Conservation (phyloP, 148 eudicot species). For the Suaeda aralocaspica region DNA sequence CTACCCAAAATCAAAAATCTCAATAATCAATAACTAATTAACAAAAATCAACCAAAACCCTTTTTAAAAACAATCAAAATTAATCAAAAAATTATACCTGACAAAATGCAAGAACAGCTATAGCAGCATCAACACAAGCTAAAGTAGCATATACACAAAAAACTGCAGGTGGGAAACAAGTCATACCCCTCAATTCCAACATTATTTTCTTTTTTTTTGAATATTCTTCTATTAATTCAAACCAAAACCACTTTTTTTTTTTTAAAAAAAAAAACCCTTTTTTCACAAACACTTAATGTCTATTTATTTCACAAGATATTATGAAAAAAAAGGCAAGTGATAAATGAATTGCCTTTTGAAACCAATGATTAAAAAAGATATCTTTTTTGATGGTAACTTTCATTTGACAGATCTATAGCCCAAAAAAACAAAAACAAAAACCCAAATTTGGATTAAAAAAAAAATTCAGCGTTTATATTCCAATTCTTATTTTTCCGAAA, state of each 20-base stretch:
- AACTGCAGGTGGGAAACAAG: conserved; percentile 48
- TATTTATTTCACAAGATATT: neutral
- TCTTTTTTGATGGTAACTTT: conserved; percentile 32
- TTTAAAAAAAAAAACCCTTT: neutral
- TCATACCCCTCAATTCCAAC: conserved; percentile 43
- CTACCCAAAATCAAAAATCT: conserved; percentile 1
- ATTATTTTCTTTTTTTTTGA: conserved; percentile 12
- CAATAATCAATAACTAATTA: neutral
- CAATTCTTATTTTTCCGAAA: too few relatives aligned
- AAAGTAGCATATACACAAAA: conserved; percentile 46
- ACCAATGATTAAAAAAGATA: conserved; percentile 24
- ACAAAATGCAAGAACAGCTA: conserved; percentile 61
- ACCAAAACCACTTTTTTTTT: conserved; percentile 6
- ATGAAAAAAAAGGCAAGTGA: neutral
- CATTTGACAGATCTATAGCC: conserved; percentile 22
- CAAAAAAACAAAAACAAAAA: neutral
- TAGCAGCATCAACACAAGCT: conserved; percentile 48
- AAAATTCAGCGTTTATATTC: too few relatives aligned
- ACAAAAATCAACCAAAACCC: neutral
- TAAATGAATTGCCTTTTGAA: conserved; percentile 8
- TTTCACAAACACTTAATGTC: neutral
- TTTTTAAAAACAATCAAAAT: neutral
- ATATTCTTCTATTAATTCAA: neutral
- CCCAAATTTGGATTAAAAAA: too few relatives aligned
- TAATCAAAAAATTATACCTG: conserved; percentile 41